A percentile compares a stretch with the other conserved stretches of the same genome.
These are phyloP conservation scores for Centella asiatica DNA, from an alignment of 129 eudicot species.

Conservation along the genomic window DNA sequence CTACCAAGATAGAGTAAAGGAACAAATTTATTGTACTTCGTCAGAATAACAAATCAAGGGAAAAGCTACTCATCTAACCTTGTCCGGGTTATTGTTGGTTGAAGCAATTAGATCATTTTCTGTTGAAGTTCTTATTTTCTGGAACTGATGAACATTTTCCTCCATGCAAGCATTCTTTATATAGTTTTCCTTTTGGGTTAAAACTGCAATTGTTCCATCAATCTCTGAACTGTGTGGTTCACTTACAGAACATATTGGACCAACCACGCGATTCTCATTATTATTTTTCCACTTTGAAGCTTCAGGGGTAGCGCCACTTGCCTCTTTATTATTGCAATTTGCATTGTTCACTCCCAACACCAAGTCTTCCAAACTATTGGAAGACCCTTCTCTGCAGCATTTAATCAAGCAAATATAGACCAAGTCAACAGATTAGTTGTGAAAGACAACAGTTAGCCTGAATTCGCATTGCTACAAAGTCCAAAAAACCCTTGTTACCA, in stretches of 20 bases:
- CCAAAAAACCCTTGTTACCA: too few relatives aligned
- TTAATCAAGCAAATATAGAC: neutral
- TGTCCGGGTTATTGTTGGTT: conserved; percentile 8
- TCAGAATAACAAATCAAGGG: neutral
- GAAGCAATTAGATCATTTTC: neutral
- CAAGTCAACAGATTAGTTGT: neutral
- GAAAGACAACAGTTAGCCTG: too few relatives aligned
- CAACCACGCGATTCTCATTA: conserved; percentile 12
- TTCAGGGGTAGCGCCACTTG: conserved; percentile 10
- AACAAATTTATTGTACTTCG: neutral
- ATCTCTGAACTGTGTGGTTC: conserved; percentile 13
- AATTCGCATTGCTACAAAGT: too few relatives aligned
- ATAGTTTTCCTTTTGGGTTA: conserved; percentile 9
- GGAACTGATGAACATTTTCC: conserved; percentile 28
- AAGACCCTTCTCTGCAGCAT: conserved; percentile 30
- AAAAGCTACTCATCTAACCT: conserved; percentile 23
- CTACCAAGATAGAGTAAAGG: too few relatives aligned
- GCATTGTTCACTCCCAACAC: conserved; percentile 12
- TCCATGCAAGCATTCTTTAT: neutral
- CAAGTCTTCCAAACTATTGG: conserved; percentile 9
- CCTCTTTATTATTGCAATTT: conserved; percentile 10
- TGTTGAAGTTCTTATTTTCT: conserved; percentile 26
- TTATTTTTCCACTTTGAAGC: conserved; percentile 11
- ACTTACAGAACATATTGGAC: conserved; percentile 13
- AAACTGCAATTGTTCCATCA: conserved; percentile 16